phyloP scores from a whole-genome alignment of 148 eudicot species.

The Rhododendron molle region DNA sequence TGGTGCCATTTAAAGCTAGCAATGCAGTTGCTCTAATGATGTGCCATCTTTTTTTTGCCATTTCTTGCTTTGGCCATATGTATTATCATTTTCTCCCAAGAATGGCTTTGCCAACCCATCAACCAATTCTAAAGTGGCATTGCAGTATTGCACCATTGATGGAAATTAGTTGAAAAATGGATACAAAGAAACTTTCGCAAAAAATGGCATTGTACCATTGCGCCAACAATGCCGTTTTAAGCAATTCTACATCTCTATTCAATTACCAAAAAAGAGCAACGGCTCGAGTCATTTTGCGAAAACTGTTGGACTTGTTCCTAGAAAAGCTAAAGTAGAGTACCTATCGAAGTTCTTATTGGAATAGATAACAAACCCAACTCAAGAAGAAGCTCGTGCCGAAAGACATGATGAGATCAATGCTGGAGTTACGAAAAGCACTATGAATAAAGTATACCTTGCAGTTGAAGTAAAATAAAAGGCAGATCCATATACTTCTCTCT shows the following conservation, averaged over 20 bases:
- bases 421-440: not conserved
- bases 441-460: constrained; percentile 2
- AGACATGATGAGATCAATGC: constrained; percentile 1
- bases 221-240: not conserved
- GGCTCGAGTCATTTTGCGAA: too few relatives aligned
- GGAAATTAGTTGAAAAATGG: not conserved
- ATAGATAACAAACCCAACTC: not conserved
- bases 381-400: not conserved
- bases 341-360: not conserved
- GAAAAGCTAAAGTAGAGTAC: not conserved
- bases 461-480: constrained; percentile 2
- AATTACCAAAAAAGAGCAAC: not conserved
- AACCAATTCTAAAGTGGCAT: not conserved
- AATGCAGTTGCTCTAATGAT: not conserved
- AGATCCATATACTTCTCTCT: not conserved
- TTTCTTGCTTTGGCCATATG: not conserved
- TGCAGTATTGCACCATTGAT: not conserved
- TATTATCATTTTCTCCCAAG: too few relatives aligned
- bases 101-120: not conserved
- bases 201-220: not conserved
- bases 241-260: too few relatives aligned
- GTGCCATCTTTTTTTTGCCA: not conserved
- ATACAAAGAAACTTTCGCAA: too few relatives aligned
- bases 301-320: too few relatives aligned
- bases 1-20: not conserved